These are phyloP conservation scores for Verticillium zaregamsianum DNA, from an alignment of 2,329 filamentous ascomycete species.

Conservation along the genomic window DNA sequence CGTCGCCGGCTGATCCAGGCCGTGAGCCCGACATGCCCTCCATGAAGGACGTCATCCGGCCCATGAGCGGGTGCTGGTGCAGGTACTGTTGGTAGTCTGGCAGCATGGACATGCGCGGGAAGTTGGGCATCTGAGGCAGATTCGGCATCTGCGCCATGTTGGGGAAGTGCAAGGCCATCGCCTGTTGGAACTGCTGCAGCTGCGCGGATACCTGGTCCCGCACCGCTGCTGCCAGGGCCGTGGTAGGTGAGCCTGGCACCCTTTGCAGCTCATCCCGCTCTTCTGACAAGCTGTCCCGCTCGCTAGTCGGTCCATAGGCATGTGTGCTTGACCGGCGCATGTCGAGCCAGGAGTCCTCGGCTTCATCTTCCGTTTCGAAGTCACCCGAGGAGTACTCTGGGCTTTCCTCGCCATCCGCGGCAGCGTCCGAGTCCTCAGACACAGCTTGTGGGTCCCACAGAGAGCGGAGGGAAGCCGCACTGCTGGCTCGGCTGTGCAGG, in stretches of 20 bases:
- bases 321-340: slow-evolving; percentile 26
- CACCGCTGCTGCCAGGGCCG: slow-evolving; percentile 63
- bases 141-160: slow-evolving; percentile 62
- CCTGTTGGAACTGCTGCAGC: slow-evolving; percentile 72
- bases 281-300: not conserved
- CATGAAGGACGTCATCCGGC: slow-evolving; percentile 68
- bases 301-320: slow-evolving; percentile 4
- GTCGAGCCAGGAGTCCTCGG: slow-evolving; percentile 33
- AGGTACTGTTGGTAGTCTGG: slow-evolving; percentile 70
- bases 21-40: slow-evolving; percentile 55
- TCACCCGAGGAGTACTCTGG: slow-evolving; percentile 42
- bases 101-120: slow-evolving; percentile 57
- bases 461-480: slow-evolving; percentile 62
- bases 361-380: slow-evolving; percentile 36
- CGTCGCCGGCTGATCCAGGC: slow-evolving; percentile 40
- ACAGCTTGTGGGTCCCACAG: slow-evolving; percentile 54
- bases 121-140: slow-evolving; percentile 52
- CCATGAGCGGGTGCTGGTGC: slow-evolving; percentile 57
- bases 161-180: slow-evolving; percentile 56
- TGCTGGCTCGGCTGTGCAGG: slow-evolving; percentile 58
- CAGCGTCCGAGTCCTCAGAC: slow-evolving; percentile 35
- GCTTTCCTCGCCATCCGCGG: slow-evolving; percentile 35
- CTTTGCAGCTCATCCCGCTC: slow-evolving; percentile 15
- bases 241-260: slow-evolving; percentile 47
- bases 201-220: slow-evolving; percentile 71